These are phyloP conservation scores for Capsicum pubescens DNA, from an alignment of 257 asterid genomes.

Conservation along the genomic window DNA sequence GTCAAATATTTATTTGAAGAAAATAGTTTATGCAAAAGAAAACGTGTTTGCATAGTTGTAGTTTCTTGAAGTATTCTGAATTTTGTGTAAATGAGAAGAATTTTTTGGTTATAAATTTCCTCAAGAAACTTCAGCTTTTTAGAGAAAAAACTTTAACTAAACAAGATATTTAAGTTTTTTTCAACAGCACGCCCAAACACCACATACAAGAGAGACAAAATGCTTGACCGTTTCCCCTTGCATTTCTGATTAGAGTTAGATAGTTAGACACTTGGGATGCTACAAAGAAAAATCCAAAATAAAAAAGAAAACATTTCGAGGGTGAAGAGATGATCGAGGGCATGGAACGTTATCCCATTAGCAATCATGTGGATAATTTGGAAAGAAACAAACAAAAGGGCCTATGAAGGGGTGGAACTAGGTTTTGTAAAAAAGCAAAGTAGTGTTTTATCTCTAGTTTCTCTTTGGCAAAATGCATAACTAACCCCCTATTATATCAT, in stretches of 20 bases:
- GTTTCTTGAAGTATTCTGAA: conserved; percentile 17
- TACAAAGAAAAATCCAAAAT: neutral
- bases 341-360: too few relatives aligned
- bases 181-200: conserved; percentile 21
- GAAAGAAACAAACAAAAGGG: too few relatives aligned
- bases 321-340: too few relatives aligned
- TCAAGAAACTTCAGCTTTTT: neutral
- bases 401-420: too few relatives aligned
- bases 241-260: conserved; percentile 19
- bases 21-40: conserved; percentile 17
- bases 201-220: neutral
- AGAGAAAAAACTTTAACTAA: conserved; percentile 11
- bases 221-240: neutral
- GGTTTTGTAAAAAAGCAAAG: too few relatives aligned
- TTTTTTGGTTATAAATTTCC: conserved; percentile 4
- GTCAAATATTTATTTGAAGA: conserved; percentile 18
- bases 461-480: too few relatives aligned
- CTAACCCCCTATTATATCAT: too few relatives aligned
- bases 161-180: neutral
- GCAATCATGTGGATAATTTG: too few relatives aligned
- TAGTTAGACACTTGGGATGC: conserved; percentile 24
- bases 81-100: neutral
- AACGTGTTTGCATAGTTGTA: neutral
- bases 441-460: too few relatives aligned
- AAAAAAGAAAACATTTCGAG: neutral